Base-by-base conservation (phyloP, 2,329 filamentous ascomycete genomes). In the Neospermospora avenae region DNA sequence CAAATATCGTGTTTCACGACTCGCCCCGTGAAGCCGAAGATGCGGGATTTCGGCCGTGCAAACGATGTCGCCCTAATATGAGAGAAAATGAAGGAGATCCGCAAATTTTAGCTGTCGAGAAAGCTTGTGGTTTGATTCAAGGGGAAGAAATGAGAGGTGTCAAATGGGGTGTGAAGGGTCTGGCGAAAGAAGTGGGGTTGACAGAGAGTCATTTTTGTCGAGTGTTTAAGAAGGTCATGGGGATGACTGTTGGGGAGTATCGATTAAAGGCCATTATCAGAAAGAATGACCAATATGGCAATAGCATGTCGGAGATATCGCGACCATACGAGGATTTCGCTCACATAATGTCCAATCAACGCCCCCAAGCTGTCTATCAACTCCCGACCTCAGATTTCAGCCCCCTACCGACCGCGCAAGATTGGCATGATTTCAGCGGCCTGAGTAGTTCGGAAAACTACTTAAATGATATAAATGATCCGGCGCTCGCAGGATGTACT, bases 131-230 rank as follows among this genome's bases (percentile, higher is more conserved):
- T 54, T 65, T 73, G 20, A 51, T 51, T 14, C 71, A 73, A 49
- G 63, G 67, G 45, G 67, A 63, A 37, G 62, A 60, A 57, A 60
- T 35, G 34, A 45, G 42, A 45, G 65, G 59, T 56, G 60, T 35
- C 53, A 71, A 68, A 49, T 69, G 75, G 60, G 77, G 72, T 46
- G 64, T 83, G 52, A 75, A 78, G 34, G 73, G 77, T 22, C 73
- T 86, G 68, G 83, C 83, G 7, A 74, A 70, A 45, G 75, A 76
- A 67, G 80, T 79, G 4, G 79, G 80, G 0, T 70, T 85, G 39
- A 83, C 81, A 10, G 80, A 81, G 55, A 80, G 82, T 71, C 82
- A 86, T 67, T 82, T 86, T 54, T 81, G 84, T 66, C 78, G 82
- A 24, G 77, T 82, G 4, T 86, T 86, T 68, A 85, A 83, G 71